A percentile compares a stretch with the other conserved stretches of the same genome.
Conservation (phyloP, 1,284 basidiomycete species). For the Ustilago sp. region DNA sequence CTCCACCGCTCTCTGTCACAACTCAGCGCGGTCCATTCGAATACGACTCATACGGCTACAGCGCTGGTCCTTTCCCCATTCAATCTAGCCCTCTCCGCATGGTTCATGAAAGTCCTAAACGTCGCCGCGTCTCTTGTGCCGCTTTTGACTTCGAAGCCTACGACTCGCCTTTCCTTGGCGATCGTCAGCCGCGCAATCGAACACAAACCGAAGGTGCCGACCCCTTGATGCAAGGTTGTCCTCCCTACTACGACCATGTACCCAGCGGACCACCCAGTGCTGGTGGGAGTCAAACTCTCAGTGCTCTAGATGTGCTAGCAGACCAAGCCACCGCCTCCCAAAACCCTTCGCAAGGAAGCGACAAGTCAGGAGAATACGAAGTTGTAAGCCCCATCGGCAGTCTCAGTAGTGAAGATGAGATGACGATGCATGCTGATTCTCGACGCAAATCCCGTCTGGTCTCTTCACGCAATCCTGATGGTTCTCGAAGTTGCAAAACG, state of each 20-base stretch:
- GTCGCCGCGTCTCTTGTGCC: conserved; percentile 58
- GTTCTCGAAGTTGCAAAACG: conserved; percentile 25
- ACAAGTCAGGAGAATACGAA: conserved; percentile 51
- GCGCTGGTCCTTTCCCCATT: conserved; percentile 22
- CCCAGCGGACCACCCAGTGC: conserved; percentile 34
- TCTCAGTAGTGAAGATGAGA: conserved; percentile 52
- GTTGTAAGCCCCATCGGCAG: conserved; percentile 52
- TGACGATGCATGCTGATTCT: conserved; percentile 29
- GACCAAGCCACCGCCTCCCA: conserved; percentile 68
- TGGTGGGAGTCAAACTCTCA: conserved; percentile 43
- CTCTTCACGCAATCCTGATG: conserved; percentile 25
- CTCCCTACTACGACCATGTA: conserved; percentile 36
- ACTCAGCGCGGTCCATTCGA: conserved; percentile 28
- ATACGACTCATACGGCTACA: conserved; percentile 41
- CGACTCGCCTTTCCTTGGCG: conserved; percentile 48
- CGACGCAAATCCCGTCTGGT: conserved; percentile 35
- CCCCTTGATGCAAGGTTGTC: conserved; percentile 28
- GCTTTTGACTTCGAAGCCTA: conserved; percentile 55
- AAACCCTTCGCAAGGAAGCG: conserved; percentile 61
- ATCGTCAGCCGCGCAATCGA: conserved; percentile 40
- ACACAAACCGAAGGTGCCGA: conserved; percentile 58
- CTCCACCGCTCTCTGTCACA: conserved; percentile 32
- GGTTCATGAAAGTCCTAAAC: conserved; percentile 64
- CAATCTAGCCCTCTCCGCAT: conserved; percentile 49
- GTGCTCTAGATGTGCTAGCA: conserved; percentile 67